A percentile compares a stretch with the other conserved stretches of the same genome.
These are phyloP conservation scores for Zygoascus flipseniorum DNA, from an alignment of 805 yeast species.

Conservation along the genomic window DNA sequence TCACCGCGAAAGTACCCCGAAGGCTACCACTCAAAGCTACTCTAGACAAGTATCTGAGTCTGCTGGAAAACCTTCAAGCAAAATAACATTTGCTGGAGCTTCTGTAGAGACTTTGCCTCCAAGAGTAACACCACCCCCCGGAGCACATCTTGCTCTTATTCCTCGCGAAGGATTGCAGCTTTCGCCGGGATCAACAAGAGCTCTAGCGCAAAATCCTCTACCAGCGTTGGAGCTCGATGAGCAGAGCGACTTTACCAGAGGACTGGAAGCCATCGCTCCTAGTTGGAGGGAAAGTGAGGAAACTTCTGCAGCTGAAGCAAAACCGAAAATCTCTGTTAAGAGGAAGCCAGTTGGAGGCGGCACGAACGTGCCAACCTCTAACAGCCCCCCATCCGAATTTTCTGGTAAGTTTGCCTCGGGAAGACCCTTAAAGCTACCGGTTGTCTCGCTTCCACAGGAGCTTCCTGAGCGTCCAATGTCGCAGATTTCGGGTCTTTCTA, in stretches of 20 bases:
- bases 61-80: background rate
- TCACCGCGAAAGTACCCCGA: background rate
- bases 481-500: background rate
- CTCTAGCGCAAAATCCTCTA: background rate
- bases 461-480: background rate
- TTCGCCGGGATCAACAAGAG: background rate
- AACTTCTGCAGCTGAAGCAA: background rate
- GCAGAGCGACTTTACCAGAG: background rate
- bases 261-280: constrained; percentile 7
- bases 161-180: background rate
- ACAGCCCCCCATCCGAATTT: background rate
- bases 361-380: background rate
- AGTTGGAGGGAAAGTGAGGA: constrained; percentile 1
- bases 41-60: background rate
- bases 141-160: background rate
- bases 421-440: background rate
- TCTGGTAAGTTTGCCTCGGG: background rate
- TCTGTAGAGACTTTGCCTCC: background rate
- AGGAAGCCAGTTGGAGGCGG: constrained; percentile 17
- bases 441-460: background rate
- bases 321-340: constrained; percentile 10
- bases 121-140: background rate
- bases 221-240: background rate
- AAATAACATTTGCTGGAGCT: background rate
- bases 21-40: background rate